phyloP scores from a whole-genome alignment of 2,329 filamentous ascomycete genomes.

The Pseudogymnoascus sp. region DNA sequence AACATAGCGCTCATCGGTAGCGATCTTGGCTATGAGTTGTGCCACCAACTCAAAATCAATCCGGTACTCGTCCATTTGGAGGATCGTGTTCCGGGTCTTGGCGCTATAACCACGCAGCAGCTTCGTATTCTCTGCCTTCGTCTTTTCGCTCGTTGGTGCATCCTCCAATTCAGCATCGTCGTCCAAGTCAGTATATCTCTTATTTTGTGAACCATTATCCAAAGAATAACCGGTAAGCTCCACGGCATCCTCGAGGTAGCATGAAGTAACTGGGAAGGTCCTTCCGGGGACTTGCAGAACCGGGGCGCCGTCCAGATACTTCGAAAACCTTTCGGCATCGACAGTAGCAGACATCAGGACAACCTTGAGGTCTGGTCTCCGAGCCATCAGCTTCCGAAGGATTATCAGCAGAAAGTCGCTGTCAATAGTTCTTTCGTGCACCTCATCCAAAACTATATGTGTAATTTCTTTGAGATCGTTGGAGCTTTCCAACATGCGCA shows the following conservation, averaged over 20 bases:
- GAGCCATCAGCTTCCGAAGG: conserved; percentile 68
- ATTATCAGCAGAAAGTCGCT: conserved; percentile 94
- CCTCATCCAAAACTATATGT: conserved; percentile 92
- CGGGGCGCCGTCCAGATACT: conserved; percentile 76
- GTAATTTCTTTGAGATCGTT: conserved; percentile 83
- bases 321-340: conserved; percentile 82
- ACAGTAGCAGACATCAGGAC: conserved; percentile 97
- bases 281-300: conserved; percentile 85
- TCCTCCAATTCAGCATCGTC: conserved; percentile 46
- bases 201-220: conserved; percentile 35
- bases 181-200: conserved; percentile 51
- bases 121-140: conserved; percentile 47
- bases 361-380: conserved; percentile 77
- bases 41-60: conserved; percentile 85
- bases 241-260: conserved; percentile 85
- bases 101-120: conserved; percentile 65
- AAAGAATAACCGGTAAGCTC: conserved; percentile 70
- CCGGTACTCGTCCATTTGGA: conserved; percentile 78
- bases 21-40: conserved; percentile 68
- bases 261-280: conserved; percentile 84
- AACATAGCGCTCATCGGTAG: conserved; percentile 54
- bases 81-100: conserved; percentile 64
- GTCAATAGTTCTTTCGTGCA: conserved; percentile 92
- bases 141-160: conserved; percentile 38
- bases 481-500: conserved; percentile 89